phyloP scores from a whole-genome alignment of 768 basidiomycete species.

The Termitomyces bulborhizus region DNA sequence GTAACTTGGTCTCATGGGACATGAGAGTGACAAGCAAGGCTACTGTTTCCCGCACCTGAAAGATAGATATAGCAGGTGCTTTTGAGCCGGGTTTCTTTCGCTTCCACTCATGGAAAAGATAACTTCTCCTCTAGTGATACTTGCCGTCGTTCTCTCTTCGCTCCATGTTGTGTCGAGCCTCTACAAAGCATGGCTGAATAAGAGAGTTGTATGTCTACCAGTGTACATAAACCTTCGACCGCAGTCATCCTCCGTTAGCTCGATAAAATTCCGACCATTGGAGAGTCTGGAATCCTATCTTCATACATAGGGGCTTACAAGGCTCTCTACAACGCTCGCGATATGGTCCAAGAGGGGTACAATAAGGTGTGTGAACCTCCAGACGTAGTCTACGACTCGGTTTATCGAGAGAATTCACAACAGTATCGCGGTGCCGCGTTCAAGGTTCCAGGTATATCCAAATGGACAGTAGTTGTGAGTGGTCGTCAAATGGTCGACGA shows the following conservation, averaged over 20 bases:
- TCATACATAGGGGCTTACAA: conserved; percentile 24
- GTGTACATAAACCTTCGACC: neutral
- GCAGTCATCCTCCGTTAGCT: conserved; percentile 8
- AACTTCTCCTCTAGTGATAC: neutral
- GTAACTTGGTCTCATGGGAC: neutral
- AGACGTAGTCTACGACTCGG: neutral
- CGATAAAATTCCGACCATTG: conserved; percentile 24
- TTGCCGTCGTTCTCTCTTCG: neutral
- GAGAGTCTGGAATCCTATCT: conserved; percentile 22
- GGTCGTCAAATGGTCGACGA: conserved; percentile 21
- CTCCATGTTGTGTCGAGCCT: conserved; percentile 1
- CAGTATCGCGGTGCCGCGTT: conserved; percentile 23
- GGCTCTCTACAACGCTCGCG: conserved; percentile 17
- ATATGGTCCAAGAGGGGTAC: conserved; percentile 26
- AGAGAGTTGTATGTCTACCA: neutral
- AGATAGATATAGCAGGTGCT: neutral
- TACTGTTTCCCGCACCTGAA: neutral
- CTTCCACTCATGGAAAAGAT: neutral
- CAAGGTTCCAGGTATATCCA: conserved; percentile 33
- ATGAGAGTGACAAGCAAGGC: neutral
- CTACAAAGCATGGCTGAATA: conserved; percentile 1
- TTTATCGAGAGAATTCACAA: neutral
- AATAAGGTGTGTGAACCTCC: conserved; percentile 15
- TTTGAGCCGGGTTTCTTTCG: neutral
- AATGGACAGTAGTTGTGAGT: conserved; percentile 39